These are phyloP conservation scores for Apophysomyces elegans DNA, from an alignment of 371 early-diverging fungal genomes.

Conservation along the genomic window DNA sequence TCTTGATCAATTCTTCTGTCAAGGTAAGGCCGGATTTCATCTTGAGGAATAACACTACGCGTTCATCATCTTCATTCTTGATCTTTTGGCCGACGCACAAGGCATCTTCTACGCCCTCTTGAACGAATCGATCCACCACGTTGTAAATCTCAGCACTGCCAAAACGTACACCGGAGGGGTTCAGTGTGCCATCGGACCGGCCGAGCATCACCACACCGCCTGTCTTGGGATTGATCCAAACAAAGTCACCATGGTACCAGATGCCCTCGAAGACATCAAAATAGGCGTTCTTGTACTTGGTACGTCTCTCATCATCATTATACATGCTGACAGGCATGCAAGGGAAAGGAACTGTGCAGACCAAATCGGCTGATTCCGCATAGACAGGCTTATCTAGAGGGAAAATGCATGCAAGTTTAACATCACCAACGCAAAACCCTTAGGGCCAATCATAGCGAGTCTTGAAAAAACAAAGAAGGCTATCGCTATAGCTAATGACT, in stretches of 20 bases:
- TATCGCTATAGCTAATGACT: neutral
- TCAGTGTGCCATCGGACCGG: slow-evolving; percentile 94
- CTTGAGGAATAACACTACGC: slow-evolving; percentile 90
- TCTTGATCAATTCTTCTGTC: slow-evolving; percentile 53
- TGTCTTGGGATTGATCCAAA: slow-evolving; percentile 83
- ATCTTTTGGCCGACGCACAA: slow-evolving; percentile 85
- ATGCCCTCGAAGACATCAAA: slow-evolving; percentile 82
- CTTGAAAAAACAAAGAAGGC: neutral
- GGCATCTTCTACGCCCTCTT: slow-evolving; percentile 41
- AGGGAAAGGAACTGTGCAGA: slow-evolving; percentile 93
- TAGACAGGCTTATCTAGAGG: slow-evolving; percentile 66
- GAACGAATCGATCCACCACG: slow-evolving; percentile 74
- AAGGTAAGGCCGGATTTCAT: slow-evolving; percentile 57
- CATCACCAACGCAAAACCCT: too few relatives aligned
- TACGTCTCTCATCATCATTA: slow-evolving; percentile 76
- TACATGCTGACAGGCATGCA: slow-evolving; percentile 96
- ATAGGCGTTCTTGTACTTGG: slow-evolving; percentile 87
- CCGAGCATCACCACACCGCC: slow-evolving; percentile 96
- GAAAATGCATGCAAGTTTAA: neutral
- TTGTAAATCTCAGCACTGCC: slow-evolving; percentile 97
- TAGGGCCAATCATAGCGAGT: neutral
- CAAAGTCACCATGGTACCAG: slow-evolving; percentile 97
- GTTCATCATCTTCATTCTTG: slow-evolving; percentile 80
- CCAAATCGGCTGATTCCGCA: slow-evolving; percentile 86
- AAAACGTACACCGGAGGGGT: slow-evolving; percentile 95